phyloP scores from a whole-genome alignment of 2,329 filamentous ascomycete genomes.

The Didymella pinodella region DNA sequence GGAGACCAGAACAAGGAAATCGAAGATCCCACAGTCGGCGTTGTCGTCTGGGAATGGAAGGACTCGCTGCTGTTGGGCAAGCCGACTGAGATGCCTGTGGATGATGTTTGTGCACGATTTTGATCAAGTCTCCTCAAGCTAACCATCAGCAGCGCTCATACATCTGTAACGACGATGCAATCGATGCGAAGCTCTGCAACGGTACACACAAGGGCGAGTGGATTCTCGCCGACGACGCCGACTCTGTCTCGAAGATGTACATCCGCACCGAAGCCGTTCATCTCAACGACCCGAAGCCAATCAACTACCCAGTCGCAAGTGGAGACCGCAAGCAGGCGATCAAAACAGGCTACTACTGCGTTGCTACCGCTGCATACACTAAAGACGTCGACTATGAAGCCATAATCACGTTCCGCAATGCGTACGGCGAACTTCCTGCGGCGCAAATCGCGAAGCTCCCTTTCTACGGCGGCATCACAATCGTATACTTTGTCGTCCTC shows the following conservation, averaged over 20 bases:
- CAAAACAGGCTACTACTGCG: slow-evolving; percentile 95
- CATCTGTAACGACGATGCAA: slow-evolving; percentile 78
- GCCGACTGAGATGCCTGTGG: slow-evolving; percentile 49
- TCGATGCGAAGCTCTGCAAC: slow-evolving; percentile 76
- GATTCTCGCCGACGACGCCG: slow-evolving; percentile 79
- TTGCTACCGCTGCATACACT: slow-evolving; percentile 77
- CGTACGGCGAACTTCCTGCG: slow-evolving; percentile 93
- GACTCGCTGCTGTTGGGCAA: slow-evolving; percentile 83
- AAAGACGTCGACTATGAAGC: slow-evolving; percentile 74
- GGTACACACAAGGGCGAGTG: slow-evolving; percentile 82
- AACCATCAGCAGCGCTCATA: slow-evolving; percentile 62
- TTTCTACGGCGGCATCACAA: slow-evolving; percentile 93
- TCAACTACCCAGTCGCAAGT: slow-evolving; percentile 79
- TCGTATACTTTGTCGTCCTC: slow-evolving; percentile 88
- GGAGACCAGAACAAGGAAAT: slow-evolving; percentile 62
- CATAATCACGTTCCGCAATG: slow-evolving; percentile 90
- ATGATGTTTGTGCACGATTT: slow-evolving; percentile 33
- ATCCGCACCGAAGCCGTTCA: slow-evolving; percentile 84
- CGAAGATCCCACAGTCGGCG: slow-evolving; percentile 77
- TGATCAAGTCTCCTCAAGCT: slow-evolving; percentile 22
- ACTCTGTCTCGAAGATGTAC: slow-evolving; percentile 71
- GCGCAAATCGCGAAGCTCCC: slow-evolving; percentile 96
- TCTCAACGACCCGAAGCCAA: slow-evolving; percentile 74
- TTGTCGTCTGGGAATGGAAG: slow-evolving; percentile 93
- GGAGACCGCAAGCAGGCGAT: slow-evolving; percentile 40